Conservation (phyloP, 345 rosid species). For the Cardiospermum halicacabum region DNA sequence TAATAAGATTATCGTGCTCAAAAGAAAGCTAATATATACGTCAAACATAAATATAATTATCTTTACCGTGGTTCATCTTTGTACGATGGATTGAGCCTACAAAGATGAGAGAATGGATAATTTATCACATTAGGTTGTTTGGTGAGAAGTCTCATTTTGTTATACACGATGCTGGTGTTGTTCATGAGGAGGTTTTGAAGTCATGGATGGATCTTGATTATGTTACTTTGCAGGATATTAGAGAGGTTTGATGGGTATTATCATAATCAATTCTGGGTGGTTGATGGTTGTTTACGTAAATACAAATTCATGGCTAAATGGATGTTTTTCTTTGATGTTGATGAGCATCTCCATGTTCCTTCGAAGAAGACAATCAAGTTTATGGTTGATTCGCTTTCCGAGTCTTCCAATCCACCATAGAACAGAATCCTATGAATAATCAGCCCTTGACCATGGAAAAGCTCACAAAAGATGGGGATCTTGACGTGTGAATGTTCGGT, state of each 20-base stretch:
- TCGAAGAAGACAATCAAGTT: slow-evolving; percentile 47
- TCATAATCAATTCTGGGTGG: slow-evolving; percentile 90
- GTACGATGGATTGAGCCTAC: slow-evolving; percentile 74
- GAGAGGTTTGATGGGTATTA: slow-evolving; percentile 90
- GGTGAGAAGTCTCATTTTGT: slow-evolving; percentile 78
- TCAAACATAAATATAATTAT: slow-evolving; percentile 65
- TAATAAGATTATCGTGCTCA: slow-evolving; percentile 48
- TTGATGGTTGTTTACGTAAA: slow-evolving; percentile 81
- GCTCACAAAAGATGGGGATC: too few relatives aligned
- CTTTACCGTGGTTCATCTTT: slow-evolving; percentile 84
- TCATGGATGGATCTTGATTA: slow-evolving; percentile 94
- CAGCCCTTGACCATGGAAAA: slow-evolving; percentile 58
- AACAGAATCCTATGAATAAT: slow-evolving; percentile 81
- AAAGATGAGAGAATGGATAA: slow-evolving; percentile 77
- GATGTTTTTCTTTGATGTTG: slow-evolving; percentile 93
- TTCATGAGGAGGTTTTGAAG: slow-evolving; percentile 60
- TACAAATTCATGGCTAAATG: slow-evolving; percentile 71
- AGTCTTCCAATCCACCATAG: slow-evolving; percentile 65
- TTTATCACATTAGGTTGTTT: slow-evolving; percentile 70
- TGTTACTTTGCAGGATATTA: slow-evolving; percentile 70
- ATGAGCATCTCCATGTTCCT: slow-evolving; percentile 64
- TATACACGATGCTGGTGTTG: slow-evolving; percentile 84
- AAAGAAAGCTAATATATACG: slow-evolving; percentile 44
- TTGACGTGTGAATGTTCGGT: too few relatives aligned
- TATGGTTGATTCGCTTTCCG: slow-evolving; percentile 59